Evolutionary conservation across 164 flowering plant species (phyloP).

Genomic region (Echeveria elegans): DNA sequence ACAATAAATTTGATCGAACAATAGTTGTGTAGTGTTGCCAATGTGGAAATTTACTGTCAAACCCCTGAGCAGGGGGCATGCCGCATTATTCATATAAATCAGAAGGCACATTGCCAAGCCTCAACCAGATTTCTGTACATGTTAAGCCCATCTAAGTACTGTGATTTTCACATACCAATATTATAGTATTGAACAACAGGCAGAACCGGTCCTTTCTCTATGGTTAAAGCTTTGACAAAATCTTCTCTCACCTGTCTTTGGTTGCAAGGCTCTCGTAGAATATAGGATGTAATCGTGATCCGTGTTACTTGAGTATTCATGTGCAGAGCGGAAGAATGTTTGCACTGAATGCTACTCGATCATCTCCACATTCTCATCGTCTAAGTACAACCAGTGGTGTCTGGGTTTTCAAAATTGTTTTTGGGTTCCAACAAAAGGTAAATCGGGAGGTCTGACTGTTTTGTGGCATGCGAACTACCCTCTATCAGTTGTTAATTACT

Average conservation of each 20-base stretch:
- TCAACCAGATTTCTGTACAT: neutral
- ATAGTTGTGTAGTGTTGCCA: neutral
- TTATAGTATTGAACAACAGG: neutral
- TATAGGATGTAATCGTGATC: slow-evolving; percentile 96
- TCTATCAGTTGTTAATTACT: too few species aligned
- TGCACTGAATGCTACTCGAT: slow-evolving; percentile 94
- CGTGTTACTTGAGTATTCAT: slow-evolving; percentile 92
- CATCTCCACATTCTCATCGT: slow-evolving; percentile 98
- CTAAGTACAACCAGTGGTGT: slow-evolving; percentile 98
- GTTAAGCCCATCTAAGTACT: neutral
- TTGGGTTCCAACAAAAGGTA: too few species aligned
- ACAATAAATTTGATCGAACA: too few species aligned
- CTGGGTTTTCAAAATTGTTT: slow-evolving; percentile 98
- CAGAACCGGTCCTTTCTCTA: neutral
- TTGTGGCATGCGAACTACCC: too few species aligned
- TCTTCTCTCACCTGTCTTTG: slow-evolving; percentile 20
- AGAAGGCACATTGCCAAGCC: neutral
- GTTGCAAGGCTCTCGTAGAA: slow-evolving; percentile 72
- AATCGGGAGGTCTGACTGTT: too few species aligned
- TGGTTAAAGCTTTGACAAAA: neutral
- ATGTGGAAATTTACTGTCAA: neutral
- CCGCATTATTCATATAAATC: neutral
- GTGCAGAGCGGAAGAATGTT: slow-evolving; percentile 96
- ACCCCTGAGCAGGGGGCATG: neutral
- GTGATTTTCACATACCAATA: too few species aligned